phyloP scores from a whole-genome alignment of 805 yeast genomes.

The Candida schatavii region DNA sequence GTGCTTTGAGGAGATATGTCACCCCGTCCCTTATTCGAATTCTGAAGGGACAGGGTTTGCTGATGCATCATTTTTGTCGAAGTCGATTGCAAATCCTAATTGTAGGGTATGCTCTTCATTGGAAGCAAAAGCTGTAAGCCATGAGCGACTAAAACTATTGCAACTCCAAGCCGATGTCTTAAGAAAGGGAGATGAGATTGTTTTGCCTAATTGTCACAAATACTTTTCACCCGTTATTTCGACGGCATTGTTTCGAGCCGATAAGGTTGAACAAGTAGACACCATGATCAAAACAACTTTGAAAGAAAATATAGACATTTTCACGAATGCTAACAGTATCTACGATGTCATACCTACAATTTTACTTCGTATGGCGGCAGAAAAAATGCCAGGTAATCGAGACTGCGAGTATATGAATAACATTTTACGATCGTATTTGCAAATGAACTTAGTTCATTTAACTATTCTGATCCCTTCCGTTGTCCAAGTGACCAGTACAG shows the following conservation, averaged over 20 bases:
- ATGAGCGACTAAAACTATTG: constrained; percentile 20
- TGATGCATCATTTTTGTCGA: constrained; percentile 7
- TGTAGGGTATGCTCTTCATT: constrained; percentile 11
- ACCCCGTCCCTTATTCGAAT: constrained; percentile 9
- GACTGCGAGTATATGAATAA: neutral
- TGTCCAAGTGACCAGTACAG: constrained; percentile 6
- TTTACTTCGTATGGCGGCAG: neutral
- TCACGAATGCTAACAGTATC: neutral
- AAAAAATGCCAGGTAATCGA: neutral
- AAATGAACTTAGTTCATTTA: constrained; percentile 1
- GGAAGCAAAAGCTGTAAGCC: constrained; percentile 9
- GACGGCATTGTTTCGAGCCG: neutral
- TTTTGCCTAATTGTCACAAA: constrained; percentile 9
- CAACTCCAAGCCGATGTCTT: constrained; percentile 15
- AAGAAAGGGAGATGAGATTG: neutral
- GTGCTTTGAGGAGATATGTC: constrained; percentile 7
- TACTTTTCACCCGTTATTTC: constrained; percentile 11
- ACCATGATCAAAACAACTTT: neutral
- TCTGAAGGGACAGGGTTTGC: constrained; percentile 8
- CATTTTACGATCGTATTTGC: neutral
- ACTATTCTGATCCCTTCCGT: neutral
- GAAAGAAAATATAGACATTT: neutral
- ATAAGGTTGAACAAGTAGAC: neutral
- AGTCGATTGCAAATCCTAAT: constrained; percentile 7
- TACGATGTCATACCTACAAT: neutral